These are phyloP conservation scores for Paspalum notatum DNA, from an alignment of 176 grass and related monocot genomes.

Conservation along the genomic window DNA sequence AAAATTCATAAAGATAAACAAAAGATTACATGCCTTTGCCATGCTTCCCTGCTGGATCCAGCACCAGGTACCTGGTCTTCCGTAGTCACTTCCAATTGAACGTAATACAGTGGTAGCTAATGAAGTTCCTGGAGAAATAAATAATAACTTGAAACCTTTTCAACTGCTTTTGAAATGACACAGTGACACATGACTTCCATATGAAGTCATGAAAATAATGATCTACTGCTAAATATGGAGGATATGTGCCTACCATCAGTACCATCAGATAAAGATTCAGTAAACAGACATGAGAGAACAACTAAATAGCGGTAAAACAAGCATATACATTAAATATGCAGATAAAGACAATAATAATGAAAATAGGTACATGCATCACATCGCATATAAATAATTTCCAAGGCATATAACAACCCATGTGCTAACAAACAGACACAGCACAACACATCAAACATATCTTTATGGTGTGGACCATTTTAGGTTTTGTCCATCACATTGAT, in stretches of 20 bases:
- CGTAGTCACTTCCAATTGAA: slow-evolving; percentile 83
- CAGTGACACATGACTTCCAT: background rate
- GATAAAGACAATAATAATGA: background rate
- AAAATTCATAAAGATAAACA: slow-evolving; percentile 5
- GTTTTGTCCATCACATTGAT: background rate
- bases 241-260: background rate
- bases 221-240: slow-evolving; percentile 11
- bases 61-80: slow-evolving; percentile 77
- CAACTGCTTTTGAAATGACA: slow-evolving; percentile 18
- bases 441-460: slow-evolving; percentile 19
- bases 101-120: slow-evolving; percentile 76
- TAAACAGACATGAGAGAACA: background rate
- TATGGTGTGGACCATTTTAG: background rate
- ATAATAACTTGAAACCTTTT: slow-evolving; percentile 6
- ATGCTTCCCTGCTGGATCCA: slow-evolving; percentile 86
- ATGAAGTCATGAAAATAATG: background rate
- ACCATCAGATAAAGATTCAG: background rate
- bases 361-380: background rate
- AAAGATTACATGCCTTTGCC: slow-evolving; percentile 62
- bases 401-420: slow-evolving; percentile 7
- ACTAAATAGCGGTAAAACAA: slow-evolving; percentile 10
- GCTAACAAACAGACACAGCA: background rate
- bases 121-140: slow-evolving; percentile 68
- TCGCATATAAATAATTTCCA: background rate
- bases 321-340: background rate